Evolutionary conservation across 495 filamentous ascomycete genomes (phyloP), one percentile per base, ranked within the genome.

Genomic region (Neurospora hispaniola): DNA sequence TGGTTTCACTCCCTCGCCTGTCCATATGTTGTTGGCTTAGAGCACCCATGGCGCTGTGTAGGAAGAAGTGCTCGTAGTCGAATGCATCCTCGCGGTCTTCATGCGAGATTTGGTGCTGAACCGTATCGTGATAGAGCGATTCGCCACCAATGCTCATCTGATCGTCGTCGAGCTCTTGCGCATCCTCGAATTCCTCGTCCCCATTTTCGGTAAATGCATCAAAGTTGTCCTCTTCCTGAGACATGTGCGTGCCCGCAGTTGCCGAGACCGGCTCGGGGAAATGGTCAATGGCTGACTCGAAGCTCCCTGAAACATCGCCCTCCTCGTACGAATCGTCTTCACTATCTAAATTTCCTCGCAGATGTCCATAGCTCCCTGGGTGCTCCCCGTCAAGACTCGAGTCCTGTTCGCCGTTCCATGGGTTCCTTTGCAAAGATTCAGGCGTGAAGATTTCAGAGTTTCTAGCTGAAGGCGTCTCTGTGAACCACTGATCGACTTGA

Each of bases 1-100:
- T 90, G 48, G 78, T 80, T 46, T 82, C 85, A 73, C 90, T 91
- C 16, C 80, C 81, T 42, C 88, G 83, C 39, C 86, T 84, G 59
- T 78, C 77, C 75, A 82, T 75, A 66, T 81, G 73, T 74, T 82
- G 80, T 73, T 82, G 81, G 73, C 82, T 85, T 76, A 90, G 83
- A 68, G 86, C 92, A n/a, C 93, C 93, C 86, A 97, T 88, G 18
- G 93, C 92, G 76, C 91, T 94, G 78, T 97, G 94, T 12, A 98
- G 86, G 81, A 97, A 97, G 81, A 97, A 96, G 77, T 96, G 89
- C 78, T 98, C 93, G 75, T 99, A 99, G 79, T 97, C 96, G 80
- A 99, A 99, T 8, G 96, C 96, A 79, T 99, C 96, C 75, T 94
- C 91, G 18, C 96, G 92, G 80, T 98, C 95, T 83, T 99, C 96